These are phyloP conservation scores for Letharia lupina DNA, from an alignment of 495 filamentous ascomycete genomes.

Conservation along the genomic window DNA sequence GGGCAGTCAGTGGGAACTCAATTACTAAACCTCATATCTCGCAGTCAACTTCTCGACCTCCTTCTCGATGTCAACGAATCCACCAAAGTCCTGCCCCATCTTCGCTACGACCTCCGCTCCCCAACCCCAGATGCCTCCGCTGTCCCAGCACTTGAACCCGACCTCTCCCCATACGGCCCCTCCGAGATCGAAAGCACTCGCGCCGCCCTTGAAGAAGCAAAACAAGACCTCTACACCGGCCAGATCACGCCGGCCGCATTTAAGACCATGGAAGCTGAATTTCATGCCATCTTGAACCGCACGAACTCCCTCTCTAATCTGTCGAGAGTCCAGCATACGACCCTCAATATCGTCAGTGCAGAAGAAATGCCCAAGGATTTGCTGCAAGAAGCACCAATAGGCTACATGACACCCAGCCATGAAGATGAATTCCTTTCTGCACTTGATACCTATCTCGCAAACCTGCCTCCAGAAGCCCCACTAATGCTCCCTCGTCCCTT, in stretches of 20 bases:
- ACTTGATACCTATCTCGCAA: slow-evolving; percentile 57
- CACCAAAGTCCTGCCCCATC: slow-evolving; percentile 60
- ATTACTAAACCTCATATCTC: slow-evolving; percentile 14
- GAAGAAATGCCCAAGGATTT: slow-evolving; percentile 27
- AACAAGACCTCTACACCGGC: slow-evolving; percentile 35
- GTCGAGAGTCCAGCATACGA: slow-evolving; percentile 18
- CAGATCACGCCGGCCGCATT: slow-evolving; percentile 34
- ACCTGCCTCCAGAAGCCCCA: slow-evolving; percentile 32
- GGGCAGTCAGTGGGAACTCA: background rate
- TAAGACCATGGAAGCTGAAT: slow-evolving; percentile 6
- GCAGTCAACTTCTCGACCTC: slow-evolving; percentile 70
- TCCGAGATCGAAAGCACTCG: slow-evolving; percentile 33
- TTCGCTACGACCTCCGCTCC: slow-evolving; percentile 53
- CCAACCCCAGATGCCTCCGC: slow-evolving; percentile 37
- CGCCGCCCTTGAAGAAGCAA: slow-evolving; percentile 39
- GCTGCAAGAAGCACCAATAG: slow-evolving; percentile 22
- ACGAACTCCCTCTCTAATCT: slow-evolving; percentile 14
- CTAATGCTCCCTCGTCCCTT: slow-evolving; percentile 36
- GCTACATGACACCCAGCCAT: slow-evolving; percentile 66
- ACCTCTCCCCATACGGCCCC: slow-evolving; percentile 32
- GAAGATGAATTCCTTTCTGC: slow-evolving; percentile 71
- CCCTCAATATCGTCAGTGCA: slow-evolving; percentile 13
- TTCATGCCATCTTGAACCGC: background rate
- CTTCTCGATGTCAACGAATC: slow-evolving; percentile 80
- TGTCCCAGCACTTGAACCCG: slow-evolving; percentile 33